Percentiles rank a stretch among this genome's conserved stretches.
These are phyloP conservation scores for Populus trichocarpa DNA, from an alignment of 441 rosid genomes.

Conservation along the genomic window DNA sequence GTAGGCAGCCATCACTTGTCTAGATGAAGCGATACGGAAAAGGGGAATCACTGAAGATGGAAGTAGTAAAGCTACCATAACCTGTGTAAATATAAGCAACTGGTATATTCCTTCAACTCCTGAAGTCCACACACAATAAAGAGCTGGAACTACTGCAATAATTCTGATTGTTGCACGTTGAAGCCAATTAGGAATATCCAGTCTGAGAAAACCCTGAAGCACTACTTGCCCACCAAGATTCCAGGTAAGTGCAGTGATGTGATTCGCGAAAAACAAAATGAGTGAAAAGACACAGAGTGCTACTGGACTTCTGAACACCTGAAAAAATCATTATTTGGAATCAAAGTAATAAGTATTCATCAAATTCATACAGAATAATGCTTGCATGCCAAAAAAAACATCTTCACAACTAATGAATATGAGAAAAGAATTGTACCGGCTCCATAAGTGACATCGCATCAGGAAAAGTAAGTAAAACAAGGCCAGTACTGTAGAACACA, in stretches of 20 bases:
- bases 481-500: constrained; percentile 76
- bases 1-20: constrained; percentile 75
- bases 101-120: constrained; percentile 95
- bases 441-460: constrained; percentile 91
- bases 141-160: constrained; percentile 77
- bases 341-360: constrained; percentile 15
- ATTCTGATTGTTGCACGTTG: constrained; percentile 81
- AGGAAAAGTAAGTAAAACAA: constrained; percentile 74
- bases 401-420: not conserved
- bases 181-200: constrained; percentile 91
- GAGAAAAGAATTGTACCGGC: constrained; percentile 49
- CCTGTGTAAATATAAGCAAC: constrained; percentile 79
- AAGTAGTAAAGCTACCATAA: constrained; percentile 77
- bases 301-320: constrained; percentile 73
- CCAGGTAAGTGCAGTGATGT: constrained; percentile 77
- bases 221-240: constrained; percentile 70
- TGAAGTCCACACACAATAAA: constrained; percentile 79
- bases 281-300: constrained; percentile 53
- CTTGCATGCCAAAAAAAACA: constrained; percentile 1
- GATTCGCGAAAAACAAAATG: constrained; percentile 70
- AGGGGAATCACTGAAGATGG: constrained; percentile 93
- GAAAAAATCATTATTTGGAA: constrained; percentile 17
- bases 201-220: constrained; percentile 65
- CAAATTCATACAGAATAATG: constrained; percentile 1
- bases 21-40: constrained; percentile 88